These are phyloP conservation scores for Nepenthes mirabilis DNA, from an alignment of 148 eudicot genomes.

Conservation along the genomic window DNA sequence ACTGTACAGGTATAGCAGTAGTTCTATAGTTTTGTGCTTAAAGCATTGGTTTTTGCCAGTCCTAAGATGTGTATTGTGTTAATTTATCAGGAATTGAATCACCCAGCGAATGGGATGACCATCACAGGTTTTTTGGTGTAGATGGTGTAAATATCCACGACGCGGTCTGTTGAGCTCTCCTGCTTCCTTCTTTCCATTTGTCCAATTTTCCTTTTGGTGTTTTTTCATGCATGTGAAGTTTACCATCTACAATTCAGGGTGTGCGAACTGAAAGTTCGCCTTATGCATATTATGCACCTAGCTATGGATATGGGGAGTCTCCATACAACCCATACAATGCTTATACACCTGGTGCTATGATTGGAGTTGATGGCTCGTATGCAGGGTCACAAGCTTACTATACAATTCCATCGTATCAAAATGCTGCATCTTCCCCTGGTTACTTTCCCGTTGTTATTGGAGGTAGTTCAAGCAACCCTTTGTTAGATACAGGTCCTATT, in stretches of 20 bases:
- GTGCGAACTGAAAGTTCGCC: constrained; percentile 61
- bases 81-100: constrained; percentile 55
- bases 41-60: neutral
- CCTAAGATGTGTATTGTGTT: neutral
- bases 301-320: constrained; percentile 75
- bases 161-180: constrained; percentile 27
- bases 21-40: neutral
- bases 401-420: constrained; percentile 56
- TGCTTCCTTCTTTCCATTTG: constrained; percentile 14
- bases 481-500: constrained; percentile 25
- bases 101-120: constrained; percentile 71
- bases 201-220: constrained; percentile 5
- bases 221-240: neutral
- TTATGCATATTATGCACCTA: constrained; percentile 73
- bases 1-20: constrained; percentile 54
- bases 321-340: constrained; percentile 94
- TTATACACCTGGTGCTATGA: constrained; percentile 88
- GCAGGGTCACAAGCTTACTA: constrained; percentile 64
- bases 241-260: constrained; percentile 33
- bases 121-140: constrained; percentile 58
- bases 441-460: constrained; percentile 34
- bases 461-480: constrained; percentile 29
- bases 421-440: constrained; percentile 31
- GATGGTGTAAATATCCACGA: constrained; percentile 59
- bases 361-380: constrained; percentile 68